These are phyloP conservation scores for Pyrenopolyporus hunteri DNA, from an alignment of 495 filamentous ascomycete genomes.

Conservation along the genomic window DNA sequence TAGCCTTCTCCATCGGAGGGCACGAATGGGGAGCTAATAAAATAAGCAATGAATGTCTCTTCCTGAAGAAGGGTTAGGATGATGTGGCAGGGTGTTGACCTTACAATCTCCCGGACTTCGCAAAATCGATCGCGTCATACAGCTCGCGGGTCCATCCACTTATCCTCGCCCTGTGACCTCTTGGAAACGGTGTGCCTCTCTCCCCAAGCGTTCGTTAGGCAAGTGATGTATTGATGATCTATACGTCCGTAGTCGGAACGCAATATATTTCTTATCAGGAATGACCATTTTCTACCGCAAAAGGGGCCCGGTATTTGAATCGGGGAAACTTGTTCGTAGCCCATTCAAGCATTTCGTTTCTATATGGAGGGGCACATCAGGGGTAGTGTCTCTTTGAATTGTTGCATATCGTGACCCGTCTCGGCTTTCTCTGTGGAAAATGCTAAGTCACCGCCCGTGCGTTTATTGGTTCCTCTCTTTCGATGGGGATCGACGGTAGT, in stretches of 20 bases:
- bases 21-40: neutral
- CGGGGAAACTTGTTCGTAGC: neutral
- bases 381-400: too few relatives aligned
- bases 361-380: too few relatives aligned
- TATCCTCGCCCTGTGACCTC: neutral
- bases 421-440: too few relatives aligned
- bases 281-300: neutral
- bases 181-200: neutral
- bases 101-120: neutral
- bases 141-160: neutral
- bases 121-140: neutral
- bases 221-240: neutral
- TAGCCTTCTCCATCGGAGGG: neutral
- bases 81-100: neutral
- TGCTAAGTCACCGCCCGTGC: too few relatives aligned
- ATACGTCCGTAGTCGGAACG: neutral
- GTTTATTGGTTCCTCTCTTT: neutral
- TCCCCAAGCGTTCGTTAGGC: too few relatives aligned
- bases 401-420: constrained; percentile 12
- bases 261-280: neutral
- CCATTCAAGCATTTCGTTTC: neutral
- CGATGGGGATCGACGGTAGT: neutral
- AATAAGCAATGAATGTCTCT: neutral
- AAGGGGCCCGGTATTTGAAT: neutral
- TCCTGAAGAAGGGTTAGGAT: neutral